phyloP scores from a whole-genome alignment of 2,329 filamentous ascomycete species.

The Tolypocladium paradoxum region DNA sequence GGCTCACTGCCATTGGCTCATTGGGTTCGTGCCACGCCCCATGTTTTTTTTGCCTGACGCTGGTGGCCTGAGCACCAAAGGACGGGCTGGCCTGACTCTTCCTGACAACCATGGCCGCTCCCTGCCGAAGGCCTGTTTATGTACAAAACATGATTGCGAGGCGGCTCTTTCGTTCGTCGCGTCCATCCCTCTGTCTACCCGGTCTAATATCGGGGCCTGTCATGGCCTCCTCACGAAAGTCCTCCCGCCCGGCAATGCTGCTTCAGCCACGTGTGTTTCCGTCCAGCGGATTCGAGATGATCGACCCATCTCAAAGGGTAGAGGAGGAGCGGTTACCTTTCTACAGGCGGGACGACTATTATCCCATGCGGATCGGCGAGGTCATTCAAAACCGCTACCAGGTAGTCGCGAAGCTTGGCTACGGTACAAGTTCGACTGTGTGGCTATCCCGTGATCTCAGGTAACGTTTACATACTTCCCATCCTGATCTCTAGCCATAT shows the following conservation, averaged over 20 bases:
- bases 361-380: slow-evolving; percentile 24
- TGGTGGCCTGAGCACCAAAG: no score
- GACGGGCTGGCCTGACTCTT: no score
- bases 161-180: not conserved
- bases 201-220: not conserved
- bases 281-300: slow-evolving; percentile 8
- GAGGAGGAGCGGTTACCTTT: slow-evolving; percentile 16
- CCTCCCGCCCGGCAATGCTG: not conserved
- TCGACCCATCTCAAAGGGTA: slow-evolving; percentile 8
- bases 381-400: slow-evolving; percentile 21
- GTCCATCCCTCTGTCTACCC: not conserved
- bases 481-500: not conserved
- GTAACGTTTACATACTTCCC: slow-evolving; percentile 1
- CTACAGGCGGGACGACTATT: slow-evolving; percentile 19
- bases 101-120: no score
- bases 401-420: slow-evolving; percentile 30
- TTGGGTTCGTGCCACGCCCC: no score
- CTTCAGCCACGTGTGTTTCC: slow-evolving; percentile 4
- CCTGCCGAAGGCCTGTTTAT: no score
- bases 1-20: no score
- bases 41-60: no score
- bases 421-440: slow-evolving; percentile 27
- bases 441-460: slow-evolving; percentile 29
- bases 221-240: not conserved
- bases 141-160: not conserved